A percentile compares a stretch with the other conserved stretches of the same genome.
phyloP scores from a whole-genome alignment of 176 grass and related monocot genomes.

The Cenchrus purpureus region DNA sequence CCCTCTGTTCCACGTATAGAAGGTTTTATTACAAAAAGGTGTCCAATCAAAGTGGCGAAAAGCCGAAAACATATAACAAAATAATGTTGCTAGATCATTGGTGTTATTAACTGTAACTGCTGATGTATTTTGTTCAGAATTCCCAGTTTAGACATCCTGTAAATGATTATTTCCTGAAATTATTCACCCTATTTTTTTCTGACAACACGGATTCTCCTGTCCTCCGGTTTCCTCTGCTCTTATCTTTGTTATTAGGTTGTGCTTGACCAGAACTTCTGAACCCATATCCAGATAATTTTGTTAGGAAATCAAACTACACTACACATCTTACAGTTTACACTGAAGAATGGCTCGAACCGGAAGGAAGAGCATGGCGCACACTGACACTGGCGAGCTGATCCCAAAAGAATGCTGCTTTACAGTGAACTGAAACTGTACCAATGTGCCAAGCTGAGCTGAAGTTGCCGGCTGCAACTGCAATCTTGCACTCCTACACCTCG shows the following conservation, averaged over 20 bases:
- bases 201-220: not conserved
- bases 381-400: slow-evolving; percentile 13
- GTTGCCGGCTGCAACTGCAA: not conserved
- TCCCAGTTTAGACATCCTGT: not conserved
- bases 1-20: slow-evolving; percentile 76
- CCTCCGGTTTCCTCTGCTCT: not conserved
- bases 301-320: not conserved
- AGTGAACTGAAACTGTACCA: slow-evolving; percentile 27
- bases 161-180: slow-evolving; percentile 23
- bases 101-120: not conserved
- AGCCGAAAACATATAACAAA: not conserved
- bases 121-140: slow-evolving; percentile 30
- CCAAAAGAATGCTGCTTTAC: slow-evolving; percentile 40
- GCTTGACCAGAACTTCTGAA: not conserved
- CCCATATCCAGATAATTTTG: not conserved
- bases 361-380: not conserved
- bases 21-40: slow-evolving; percentile 70
- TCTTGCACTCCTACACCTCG: slow-evolving; percentile 40
- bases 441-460: not conserved
- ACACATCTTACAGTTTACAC: slow-evolving; percentile 24
- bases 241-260: not conserved
- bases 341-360: not conserved
- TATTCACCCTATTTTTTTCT: not conserved
- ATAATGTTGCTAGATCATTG: not conserved
- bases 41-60: not conserved